Conservation (phyloP, 768 basidiomycete species). For the Mycena kentingensis region DNA sequence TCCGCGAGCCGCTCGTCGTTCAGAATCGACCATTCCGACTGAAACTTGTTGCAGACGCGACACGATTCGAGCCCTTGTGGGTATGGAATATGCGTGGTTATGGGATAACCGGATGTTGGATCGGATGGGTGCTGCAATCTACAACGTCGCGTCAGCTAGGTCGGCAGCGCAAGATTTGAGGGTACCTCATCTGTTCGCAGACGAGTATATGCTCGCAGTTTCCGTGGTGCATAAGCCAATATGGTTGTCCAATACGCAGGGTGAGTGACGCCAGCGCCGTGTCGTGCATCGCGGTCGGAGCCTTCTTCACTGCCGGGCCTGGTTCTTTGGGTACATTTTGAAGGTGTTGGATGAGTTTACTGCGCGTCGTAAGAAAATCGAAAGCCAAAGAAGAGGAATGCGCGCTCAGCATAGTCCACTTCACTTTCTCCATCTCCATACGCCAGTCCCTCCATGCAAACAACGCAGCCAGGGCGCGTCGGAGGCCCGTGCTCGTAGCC, state of each 20-base stretch:
- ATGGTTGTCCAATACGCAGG: conserved; percentile 71
- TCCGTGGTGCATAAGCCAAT: conserved; percentile 80
- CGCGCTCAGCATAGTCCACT: conserved; percentile 59
- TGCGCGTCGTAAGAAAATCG: conserved; percentile 27
- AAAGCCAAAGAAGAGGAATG: neutral
- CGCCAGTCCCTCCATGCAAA: conserved; percentile 61
- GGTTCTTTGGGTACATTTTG: conserved; percentile 35
- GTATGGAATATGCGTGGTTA: conserved; percentile 68
- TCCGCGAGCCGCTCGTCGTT: conserved; percentile 78
- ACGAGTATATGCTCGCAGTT: conserved; percentile 82
- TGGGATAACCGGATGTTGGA: conserved; percentile 59
- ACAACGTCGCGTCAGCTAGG: conserved; percentile 2
- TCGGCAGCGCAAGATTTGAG: neutral
- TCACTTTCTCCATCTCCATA: conserved; percentile 56
- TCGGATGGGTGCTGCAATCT: conserved; percentile 67
- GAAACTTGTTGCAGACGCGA: conserved; percentile 68
- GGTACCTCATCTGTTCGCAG: conserved; percentile 71
- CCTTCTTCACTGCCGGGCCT: conserved; percentile 36
- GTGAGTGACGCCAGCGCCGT: conserved; percentile 55
- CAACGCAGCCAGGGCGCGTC: conserved; percentile 42
- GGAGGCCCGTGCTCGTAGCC: conserved; percentile 31
- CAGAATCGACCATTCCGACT: conserved; percentile 66
- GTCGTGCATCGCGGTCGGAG: conserved; percentile 45
- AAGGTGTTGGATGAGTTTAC: conserved; percentile 47
- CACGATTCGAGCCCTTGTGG: conserved; percentile 64